Evolutionary conservation across 2,329 filamentous ascomycete genomes (phyloP).

Genomic region (Apiospora malaysiana): DNA sequence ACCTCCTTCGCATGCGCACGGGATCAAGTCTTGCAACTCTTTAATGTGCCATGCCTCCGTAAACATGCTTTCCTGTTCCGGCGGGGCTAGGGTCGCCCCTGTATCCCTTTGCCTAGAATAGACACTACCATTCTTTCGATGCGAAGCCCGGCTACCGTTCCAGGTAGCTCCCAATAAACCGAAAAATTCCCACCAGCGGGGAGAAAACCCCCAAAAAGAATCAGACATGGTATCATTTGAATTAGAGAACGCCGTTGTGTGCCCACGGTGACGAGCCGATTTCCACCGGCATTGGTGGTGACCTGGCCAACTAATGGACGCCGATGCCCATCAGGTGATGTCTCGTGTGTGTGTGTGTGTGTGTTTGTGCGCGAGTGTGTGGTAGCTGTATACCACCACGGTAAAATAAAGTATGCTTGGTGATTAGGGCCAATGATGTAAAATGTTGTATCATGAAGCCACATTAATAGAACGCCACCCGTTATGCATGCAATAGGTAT

Average conservation of each 20-base stretch:
- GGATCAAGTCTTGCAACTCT: slow-evolving; percentile 4
- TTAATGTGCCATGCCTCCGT: not conserved
- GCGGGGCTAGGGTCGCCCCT: slow-evolving; percentile 1
- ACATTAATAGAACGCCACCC: slow-evolving; percentile 37
- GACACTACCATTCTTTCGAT: slow-evolving; percentile 23
- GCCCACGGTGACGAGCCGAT: slow-evolving; percentile 13
- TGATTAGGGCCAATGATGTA: slow-evolving; percentile 21
- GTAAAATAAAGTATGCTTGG: slow-evolving; percentile 11
- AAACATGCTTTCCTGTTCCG: slow-evolving; percentile 11
- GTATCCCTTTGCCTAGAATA: slow-evolving; percentile 9
- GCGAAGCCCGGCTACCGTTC: not conserved
- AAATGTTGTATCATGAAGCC: slow-evolving; percentile 3
- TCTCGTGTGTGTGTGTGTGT: not conserved
- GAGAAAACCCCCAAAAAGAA: slow-evolving; percentile 4
- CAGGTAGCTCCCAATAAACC: slow-evolving; percentile 5
- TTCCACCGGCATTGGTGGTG: not conserved
- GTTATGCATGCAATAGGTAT: slow-evolving; percentile 42
- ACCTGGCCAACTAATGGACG: slow-evolving; percentile 11
- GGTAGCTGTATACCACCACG: not conserved
- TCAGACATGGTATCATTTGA: slow-evolving; percentile 22
- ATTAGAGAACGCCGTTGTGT: slow-evolving; percentile 22
- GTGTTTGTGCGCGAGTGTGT: not conserved
- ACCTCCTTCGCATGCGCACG: slow-evolving; percentile 1
- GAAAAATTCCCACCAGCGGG: not conserved
- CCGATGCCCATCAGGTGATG: not conserved